Evolutionary conservation across 2,329 filamentous ascomycete genomes (phyloP).

Genomic region (Coniochaeta pulveracea): DNA sequence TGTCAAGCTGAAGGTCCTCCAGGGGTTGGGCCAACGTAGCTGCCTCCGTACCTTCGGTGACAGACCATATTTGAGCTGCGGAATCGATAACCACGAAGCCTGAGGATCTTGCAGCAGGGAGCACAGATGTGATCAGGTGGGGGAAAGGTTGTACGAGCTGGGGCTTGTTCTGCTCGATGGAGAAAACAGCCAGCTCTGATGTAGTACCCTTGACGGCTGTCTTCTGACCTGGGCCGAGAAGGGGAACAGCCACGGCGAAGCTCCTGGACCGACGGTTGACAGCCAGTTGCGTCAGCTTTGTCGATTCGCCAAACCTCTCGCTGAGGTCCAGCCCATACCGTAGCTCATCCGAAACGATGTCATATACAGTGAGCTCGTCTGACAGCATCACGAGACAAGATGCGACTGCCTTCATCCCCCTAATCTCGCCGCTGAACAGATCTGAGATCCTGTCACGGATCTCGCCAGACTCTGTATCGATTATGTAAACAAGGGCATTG

Average conservation of each 20-base stretch:
- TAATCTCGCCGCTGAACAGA: constrained; percentile 53
- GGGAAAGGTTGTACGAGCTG: constrained; percentile 46
- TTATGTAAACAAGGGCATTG: constrained; percentile 57
- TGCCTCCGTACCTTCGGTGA: constrained; percentile 47
- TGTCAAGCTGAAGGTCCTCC: constrained; percentile 37
- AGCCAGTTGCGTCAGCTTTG: constrained; percentile 54
- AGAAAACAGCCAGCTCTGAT: constrained; percentile 56
- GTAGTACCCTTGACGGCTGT: constrained; percentile 21
- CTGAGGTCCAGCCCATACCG: constrained; percentile 53
- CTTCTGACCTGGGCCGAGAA: constrained; percentile 12
- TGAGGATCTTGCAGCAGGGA: constrained; percentile 50
- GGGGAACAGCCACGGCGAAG: constrained; percentile 50
- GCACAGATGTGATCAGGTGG: constrained; percentile 52
- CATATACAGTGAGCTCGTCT: constrained; percentile 64
- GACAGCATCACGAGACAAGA: constrained; percentile 68
- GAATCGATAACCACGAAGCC: constrained; percentile 70
- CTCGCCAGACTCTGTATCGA: constrained; percentile 59
- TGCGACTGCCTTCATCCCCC: constrained; percentile 59
- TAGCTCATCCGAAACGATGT: constrained; percentile 69
- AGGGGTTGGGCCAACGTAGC: constrained; percentile 42
- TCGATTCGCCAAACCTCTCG: constrained; percentile 23
- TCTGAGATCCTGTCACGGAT: constrained; percentile 57
- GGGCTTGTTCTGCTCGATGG: constrained; percentile 45
- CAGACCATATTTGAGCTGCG: constrained; percentile 58
- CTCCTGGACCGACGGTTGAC: constrained; percentile 54